These are phyloP conservation scores for Neurospora tetrasperma DNA, from an alignment of 495 filamentous ascomycete genomes.

Conservation along the genomic window DNA sequence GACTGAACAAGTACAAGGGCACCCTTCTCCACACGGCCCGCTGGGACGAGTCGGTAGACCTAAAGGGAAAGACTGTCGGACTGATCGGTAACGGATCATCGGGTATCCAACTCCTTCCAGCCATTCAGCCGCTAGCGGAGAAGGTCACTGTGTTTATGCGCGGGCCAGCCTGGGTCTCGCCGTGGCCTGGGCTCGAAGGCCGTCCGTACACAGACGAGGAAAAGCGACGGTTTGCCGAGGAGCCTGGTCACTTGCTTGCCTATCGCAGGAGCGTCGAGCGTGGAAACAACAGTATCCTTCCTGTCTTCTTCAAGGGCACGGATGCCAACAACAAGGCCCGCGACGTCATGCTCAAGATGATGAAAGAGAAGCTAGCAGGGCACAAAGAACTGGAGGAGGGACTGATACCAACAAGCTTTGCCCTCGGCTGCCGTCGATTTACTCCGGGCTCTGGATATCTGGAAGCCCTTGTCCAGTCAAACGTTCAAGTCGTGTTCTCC, in stretches of 20 bases:
- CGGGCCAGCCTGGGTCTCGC: slow-evolving; percentile 47
- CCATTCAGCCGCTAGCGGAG: slow-evolving; percentile 36
- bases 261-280: slow-evolving; percentile 21
- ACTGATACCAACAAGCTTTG: slow-evolving; percentile 46
- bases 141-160: slow-evolving; percentile 38
- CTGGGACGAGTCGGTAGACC: slow-evolving; percentile 38
- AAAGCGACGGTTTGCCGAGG: slow-evolving; percentile 17
- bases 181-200: slow-evolving; percentile 29
- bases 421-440: slow-evolving; percentile 49
- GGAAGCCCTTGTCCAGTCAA: slow-evolving; percentile 44
- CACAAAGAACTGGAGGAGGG: slow-evolving; percentile 24
- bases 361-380: slow-evolving; percentile 18
- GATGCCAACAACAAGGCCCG: slow-evolving; percentile 18
- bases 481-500: slow-evolving; percentile 27
- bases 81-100: slow-evolving; percentile 28
- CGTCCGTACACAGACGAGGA: slow-evolving; percentile 20
- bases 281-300: slow-evolving; percentile 28
- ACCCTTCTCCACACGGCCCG: slow-evolving; percentile 38
- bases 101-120: slow-evolving; percentile 43
- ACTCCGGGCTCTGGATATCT: slow-evolving; percentile 53
- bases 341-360: neutral
- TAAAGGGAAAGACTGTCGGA: slow-evolving; percentile 38
- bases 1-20: slow-evolving; percentile 34
- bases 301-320: slow-evolving; percentile 25
- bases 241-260: slow-evolving; percentile 13